A percentile compares a stretch with the other conserved stretches of the same genome.
Evolutionary conservation across 2,329 filamentous ascomycete species (phyloP).

Genomic region (Xylaria sp.): DNA sequence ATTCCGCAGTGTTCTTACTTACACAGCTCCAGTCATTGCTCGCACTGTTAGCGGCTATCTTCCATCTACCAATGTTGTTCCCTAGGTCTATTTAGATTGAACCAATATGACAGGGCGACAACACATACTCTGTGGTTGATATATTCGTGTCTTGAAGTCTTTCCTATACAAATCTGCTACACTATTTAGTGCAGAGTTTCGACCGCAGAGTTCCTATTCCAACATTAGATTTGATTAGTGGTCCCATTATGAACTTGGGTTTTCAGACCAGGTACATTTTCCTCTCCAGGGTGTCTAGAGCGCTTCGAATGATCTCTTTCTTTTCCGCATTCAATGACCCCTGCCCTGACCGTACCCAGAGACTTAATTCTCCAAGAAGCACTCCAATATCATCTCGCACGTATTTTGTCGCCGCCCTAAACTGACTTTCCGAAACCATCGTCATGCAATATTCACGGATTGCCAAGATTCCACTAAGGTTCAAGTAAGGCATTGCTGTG

Average conservation of each 20-base stretch:
- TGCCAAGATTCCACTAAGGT: slow-evolving; percentile 55
- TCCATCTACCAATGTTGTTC: slow-evolving; percentile 43
- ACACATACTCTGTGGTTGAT: slow-evolving; percentile 17
- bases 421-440: slow-evolving; percentile 56
- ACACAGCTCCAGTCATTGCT: slow-evolving; percentile 50
- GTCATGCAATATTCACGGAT: slow-evolving; percentile 57
- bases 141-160: slow-evolving; percentile 23
- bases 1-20: slow-evolving; percentile 40
- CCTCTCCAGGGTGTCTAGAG: slow-evolving; percentile 49
- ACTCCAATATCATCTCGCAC: slow-evolving; percentile 55
- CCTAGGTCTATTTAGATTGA: slow-evolving; percentile 17
- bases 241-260: neutral
- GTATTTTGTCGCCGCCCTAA: slow-evolving; percentile 50
- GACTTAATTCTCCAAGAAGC: slow-evolving; percentile 52
- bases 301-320: slow-evolving; percentile 48
- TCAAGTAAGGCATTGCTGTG: slow-evolving; percentile 48
- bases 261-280: slow-evolving; percentile 32
- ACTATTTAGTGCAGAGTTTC: slow-evolving; percentile 10
- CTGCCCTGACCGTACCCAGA: slow-evolving; percentile 58
- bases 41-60: slow-evolving; percentile 42
- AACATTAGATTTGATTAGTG: slow-evolving; percentile 2
- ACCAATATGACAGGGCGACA: rapidly evolving
- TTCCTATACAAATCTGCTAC: slow-evolving; percentile 10
- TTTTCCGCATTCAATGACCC: slow-evolving; percentile 51
- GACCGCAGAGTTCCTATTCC: slow-evolving; percentile 24